phyloP scores from a whole-genome alignment of 139 green algal species.

The Axilococcus clingmanii region DNA sequence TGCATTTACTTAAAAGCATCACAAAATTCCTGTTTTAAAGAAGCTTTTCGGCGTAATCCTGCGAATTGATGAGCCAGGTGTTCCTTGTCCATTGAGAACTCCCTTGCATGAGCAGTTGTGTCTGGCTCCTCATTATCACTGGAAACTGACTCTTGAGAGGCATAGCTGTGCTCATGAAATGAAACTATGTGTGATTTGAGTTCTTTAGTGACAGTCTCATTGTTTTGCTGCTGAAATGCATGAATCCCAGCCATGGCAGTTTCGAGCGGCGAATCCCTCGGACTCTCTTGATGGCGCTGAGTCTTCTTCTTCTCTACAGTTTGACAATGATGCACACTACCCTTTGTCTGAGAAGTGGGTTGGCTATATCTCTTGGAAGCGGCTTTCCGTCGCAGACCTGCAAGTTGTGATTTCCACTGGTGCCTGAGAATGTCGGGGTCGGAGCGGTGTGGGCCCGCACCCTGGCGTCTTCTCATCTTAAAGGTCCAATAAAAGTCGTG shows the following conservation, averaged over 20 bases:
- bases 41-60: background rate
- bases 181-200: no score
- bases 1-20: background rate
- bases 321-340: no score
- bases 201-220: no score
- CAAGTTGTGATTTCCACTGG: slow-evolving; percentile 20
- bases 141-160: no score
- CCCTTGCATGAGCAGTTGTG: background rate
- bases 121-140: background rate
- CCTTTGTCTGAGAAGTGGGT: no score
- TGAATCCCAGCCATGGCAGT: no score
- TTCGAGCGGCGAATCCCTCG: no score
- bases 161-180: no score
- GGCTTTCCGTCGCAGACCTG: slow-evolving; percentile 16
- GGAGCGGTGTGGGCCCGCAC: background rate
- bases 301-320: no score
- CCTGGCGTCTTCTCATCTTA: slow-evolving; percentile 4
- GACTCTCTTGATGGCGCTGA: no score
- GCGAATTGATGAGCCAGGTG: slow-evolving; percentile 9
- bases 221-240: no score
- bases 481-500: slow-evolving; percentile 35
- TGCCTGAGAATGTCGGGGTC: slow-evolving; percentile 1
- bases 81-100: background rate
- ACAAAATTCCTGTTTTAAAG: background rate
- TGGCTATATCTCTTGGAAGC: slow-evolving; percentile 15